A percentile compares a stretch with the other conserved stretches of the same genome.
phyloP scores from a whole-genome alignment of 257 asterid genomes.

The Solanum lignicaule region DNA sequence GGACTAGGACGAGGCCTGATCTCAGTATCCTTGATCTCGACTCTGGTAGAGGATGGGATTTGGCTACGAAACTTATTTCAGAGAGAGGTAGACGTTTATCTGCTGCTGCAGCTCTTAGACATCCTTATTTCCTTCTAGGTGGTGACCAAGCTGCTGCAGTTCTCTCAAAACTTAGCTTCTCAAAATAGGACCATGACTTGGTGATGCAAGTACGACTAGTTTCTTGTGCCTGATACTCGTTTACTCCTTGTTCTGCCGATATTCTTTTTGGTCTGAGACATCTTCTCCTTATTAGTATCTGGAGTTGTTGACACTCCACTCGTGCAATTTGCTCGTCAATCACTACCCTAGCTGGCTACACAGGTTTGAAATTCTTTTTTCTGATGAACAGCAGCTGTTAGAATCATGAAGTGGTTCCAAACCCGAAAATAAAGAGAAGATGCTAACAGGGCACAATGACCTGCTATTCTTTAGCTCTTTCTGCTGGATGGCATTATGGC shows the following conservation, averaged over 20 bases:
- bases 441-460: neutral
- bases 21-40: constrained; percentile 80
- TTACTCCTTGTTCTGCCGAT: neutral
- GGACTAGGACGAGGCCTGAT: constrained; percentile 57
- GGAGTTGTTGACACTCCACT: neutral
- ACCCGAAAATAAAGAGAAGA: neutral
- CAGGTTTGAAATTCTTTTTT: neutral
- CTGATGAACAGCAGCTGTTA: neutral
- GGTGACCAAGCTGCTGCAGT: constrained; percentile 89
- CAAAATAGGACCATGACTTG: constrained; percentile 13
- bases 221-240: neutral
- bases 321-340: neutral
- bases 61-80: constrained; percentile 74
- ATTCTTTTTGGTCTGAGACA: neutral
- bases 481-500: neutral
- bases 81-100: constrained; percentile 81
- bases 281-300: neutral
- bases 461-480: neutral
- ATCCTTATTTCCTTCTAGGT: constrained; percentile 89
- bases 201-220: neutral
- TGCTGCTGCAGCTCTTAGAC: constrained; percentile 87
- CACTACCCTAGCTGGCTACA: too few species aligned
- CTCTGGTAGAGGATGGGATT: constrained; percentile 96
- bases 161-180: constrained; percentile 63
- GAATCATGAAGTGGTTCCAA: neutral